Evolutionary conservation across 1,284 basidiomycete species (phyloP).

Genomic region (Trichosporon coremiiforme): DNA sequence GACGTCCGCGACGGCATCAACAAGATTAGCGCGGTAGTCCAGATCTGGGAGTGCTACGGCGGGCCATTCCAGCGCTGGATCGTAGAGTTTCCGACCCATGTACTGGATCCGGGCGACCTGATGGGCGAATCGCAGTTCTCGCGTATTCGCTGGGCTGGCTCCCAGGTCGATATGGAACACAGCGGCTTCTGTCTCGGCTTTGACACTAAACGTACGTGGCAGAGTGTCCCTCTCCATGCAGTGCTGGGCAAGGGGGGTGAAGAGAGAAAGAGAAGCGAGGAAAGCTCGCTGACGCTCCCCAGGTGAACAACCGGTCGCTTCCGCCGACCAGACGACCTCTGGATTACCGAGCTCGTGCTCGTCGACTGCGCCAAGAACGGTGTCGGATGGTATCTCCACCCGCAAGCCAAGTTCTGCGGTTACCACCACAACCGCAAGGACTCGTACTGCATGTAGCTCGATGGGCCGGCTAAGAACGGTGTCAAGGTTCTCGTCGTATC

Average conservation of each 20-base stretch:
- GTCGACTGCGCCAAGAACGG: not conserved
- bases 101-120: not conserved
- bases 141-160: not conserved
- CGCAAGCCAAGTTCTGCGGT: not conserved
- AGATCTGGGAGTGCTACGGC: not conserved
- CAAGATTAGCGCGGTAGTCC: not conserved
- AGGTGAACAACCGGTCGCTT: not conserved
- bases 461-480: not conserved
- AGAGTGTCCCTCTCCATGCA: too few species aligned
- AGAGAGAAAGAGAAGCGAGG: not conserved
- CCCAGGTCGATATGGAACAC: not conserved
- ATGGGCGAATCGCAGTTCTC: constrained; percentile 1
- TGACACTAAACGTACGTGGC: not conserved
- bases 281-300: not conserved
- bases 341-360: not conserved
- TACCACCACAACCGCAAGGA: not conserved
- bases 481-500: not conserved
- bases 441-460: not conserved
- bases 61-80: not conserved
- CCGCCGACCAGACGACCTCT: not conserved
- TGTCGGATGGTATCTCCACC: not conserved
- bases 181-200: not conserved
- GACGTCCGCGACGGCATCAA: not conserved
- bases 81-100: not conserved
- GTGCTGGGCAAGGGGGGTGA: too few species aligned